A percentile compares a stretch with the other conserved stretches of the same genome.
Conservation (phyloP, 2,329 filamentous ascomycete genomes). For the Dothistroma pini region DNA sequence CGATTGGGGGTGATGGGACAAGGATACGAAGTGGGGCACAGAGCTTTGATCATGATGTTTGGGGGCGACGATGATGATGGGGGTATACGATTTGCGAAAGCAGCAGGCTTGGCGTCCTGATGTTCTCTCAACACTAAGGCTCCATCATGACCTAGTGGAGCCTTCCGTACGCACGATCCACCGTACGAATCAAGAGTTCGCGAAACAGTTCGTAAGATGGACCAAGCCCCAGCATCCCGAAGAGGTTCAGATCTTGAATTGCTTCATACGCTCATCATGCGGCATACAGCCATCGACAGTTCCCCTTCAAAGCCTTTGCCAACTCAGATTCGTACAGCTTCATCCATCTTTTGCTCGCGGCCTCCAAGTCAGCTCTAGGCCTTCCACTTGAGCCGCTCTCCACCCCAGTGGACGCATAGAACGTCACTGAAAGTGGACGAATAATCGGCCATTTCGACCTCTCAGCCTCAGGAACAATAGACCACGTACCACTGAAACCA, state of each 20-base stretch:
- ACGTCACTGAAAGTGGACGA: background rate
- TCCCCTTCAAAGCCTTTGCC: background rate
- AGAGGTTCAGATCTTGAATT: slow-evolving; percentile 1
- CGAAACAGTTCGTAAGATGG: too few relatives aligned
- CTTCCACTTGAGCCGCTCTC: background rate
- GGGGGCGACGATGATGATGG: too few relatives aligned
- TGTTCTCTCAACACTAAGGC: too few relatives aligned
- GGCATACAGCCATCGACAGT: background rate
- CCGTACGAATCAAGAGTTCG: too few relatives aligned
- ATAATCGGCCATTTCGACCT: background rate
- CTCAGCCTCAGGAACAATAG: background rate
- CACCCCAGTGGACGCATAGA: slow-evolving; percentile 3
- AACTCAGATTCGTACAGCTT: background rate
- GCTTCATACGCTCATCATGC: background rate
- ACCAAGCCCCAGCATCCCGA: background rate
- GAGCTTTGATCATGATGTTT: background rate
- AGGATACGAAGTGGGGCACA: background rate
- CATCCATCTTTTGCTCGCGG: background rate
- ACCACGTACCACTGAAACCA: background rate
- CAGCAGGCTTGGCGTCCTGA: too few relatives aligned
- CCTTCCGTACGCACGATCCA: too few relatives aligned
- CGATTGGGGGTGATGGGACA: background rate
- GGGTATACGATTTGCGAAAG: too few relatives aligned
- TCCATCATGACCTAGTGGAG: too few relatives aligned
- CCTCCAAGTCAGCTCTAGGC: background rate